Evolutionary conservation across 106 monocot species (phyloP).

Genomic region (Alisma plantagoaquatica): DNA sequence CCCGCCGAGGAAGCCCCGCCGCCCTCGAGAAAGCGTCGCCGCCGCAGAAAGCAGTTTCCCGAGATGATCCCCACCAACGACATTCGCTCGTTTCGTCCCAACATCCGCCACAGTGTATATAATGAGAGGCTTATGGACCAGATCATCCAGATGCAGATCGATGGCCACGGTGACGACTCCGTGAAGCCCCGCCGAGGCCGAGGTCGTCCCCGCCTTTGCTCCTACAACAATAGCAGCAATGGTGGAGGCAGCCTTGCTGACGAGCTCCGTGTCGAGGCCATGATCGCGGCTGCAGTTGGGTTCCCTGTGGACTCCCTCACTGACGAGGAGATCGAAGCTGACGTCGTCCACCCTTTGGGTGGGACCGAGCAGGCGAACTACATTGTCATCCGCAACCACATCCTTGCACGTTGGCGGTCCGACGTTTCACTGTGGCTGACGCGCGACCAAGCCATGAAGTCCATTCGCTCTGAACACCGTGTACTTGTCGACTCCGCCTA

Average conservation of each 20-base stretch:
- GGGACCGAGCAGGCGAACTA: conserved; percentile 64
- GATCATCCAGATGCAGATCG: conserved; percentile 41
- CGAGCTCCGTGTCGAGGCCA: conserved; percentile 75
- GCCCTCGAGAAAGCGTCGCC: conserved; percentile 37
- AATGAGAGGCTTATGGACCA: conserved; percentile 49
- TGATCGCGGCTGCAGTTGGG: conserved; percentile 68
- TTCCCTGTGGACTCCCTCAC: conserved; percentile 88
- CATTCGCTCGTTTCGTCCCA: conserved; percentile 41
- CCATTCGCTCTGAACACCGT: conserved; percentile 74
- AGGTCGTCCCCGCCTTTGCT: conserved; percentile 12
- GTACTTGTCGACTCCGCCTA: conserved; percentile 44
- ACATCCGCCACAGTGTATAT: conserved; percentile 24
- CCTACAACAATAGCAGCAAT: conserved; percentile 15
- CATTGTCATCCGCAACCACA: conserved; percentile 86
- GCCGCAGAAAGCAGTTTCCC: conserved; percentile 65
- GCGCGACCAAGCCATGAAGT: conserved; percentile 41
- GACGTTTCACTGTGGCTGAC: conserved; percentile 48
- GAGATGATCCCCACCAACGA: conserved; percentile 53
- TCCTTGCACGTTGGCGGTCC: conserved; percentile 73
- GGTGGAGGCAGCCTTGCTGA: conserved; percentile 20
- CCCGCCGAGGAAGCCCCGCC: conserved; percentile 7
- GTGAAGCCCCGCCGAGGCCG: conserved; percentile 13
- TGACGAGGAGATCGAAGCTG: conserved; percentile 82
- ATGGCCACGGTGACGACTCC: conserved; percentile 18
- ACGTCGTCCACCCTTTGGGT: conserved; percentile 44